Base-by-base conservation (phyloP, 163 green algal species). In the Scenedesmus sp. region DNA sequence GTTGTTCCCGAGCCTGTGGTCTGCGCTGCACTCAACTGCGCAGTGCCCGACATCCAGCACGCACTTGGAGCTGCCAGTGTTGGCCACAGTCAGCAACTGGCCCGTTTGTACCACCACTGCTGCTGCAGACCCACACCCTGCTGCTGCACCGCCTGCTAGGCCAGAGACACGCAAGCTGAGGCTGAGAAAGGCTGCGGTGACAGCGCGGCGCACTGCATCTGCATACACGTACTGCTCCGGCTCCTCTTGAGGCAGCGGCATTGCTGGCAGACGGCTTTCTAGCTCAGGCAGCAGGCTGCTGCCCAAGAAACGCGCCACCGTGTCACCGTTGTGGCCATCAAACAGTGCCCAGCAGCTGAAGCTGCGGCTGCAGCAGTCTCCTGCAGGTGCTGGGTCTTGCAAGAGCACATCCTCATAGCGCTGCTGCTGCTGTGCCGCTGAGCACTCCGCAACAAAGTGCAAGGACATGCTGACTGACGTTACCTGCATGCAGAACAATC, bases 11-110 rank as follows among this genome's bases (percentile, higher is more conserved):
- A 92, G 20, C 54, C 76, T 73, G 59, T 92, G 82, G 74, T 92
- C 89, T 23, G 18, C 46, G 13, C 64, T 92, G 52, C 77, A 76
- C 70, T 92, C 89, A 55, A 92, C 12, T 13, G 52, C 23, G 4
- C 56, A 66, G 26, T 86, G 81, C 13, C 82, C 89, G 7, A 92
- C 89, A 54, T 92, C 89, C 55, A 92, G 70, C 83, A 92, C 82
- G 8, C 34, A 70, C 15, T 67, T 83, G 54, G 10, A 76, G 56
- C 52, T 89, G 67, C 89, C 89, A 34, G 62, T n/a, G 64, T 92
- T 92, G 55, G 82, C 82, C 13, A 92, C 82, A 16, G 89, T 92
- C 66, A 92, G 83, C 82, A 92, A 56, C 1, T 34, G 54, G 4
- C 89, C 89, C 12, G 86, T 89, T 57, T 92, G 89, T 46, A 92